Evolutionary conservation across 106 monocot species (phyloP).

Genomic region (Dactylorhiza incarnata): DNA sequence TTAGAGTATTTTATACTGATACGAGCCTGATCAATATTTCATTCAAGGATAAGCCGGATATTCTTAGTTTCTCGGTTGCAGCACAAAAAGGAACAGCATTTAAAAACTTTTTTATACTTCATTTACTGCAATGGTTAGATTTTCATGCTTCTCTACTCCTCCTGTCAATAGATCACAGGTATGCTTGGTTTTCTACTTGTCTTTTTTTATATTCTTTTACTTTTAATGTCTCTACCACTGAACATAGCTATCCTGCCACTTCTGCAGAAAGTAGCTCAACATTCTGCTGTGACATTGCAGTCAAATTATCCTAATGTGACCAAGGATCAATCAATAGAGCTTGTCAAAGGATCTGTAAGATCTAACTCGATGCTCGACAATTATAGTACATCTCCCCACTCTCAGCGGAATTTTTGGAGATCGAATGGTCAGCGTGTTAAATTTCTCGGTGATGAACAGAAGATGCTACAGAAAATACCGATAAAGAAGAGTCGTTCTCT

Average conservation of each 20-base stretch:
- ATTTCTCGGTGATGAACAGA: constrained; percentile 9
- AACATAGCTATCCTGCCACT: constrained; percentile 6
- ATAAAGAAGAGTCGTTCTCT: constrained; percentile 56
- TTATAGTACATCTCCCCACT: constrained; percentile 24
- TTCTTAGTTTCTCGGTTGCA: not conserved
- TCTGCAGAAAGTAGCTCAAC: constrained; percentile 32
- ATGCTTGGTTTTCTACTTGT: constrained; percentile 4
- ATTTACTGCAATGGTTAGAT: constrained; percentile 32
- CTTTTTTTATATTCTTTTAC: not conserved
- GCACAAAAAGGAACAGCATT: not conserved
- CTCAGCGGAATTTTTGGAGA: constrained; percentile 33
- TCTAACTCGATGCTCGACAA: constrained; percentile 12
- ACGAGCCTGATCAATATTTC: constrained; percentile 1
- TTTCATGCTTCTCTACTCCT: constrained; percentile 46
- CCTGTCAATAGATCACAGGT: constrained; percentile 43
- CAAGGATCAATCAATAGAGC: constrained; percentile 20
- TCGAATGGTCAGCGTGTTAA: constrained; percentile 27
- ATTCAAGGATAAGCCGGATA: not conserved
- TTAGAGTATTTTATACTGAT: not conserved
- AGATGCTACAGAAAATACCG: not conserved
- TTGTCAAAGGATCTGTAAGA: constrained; percentile 8
- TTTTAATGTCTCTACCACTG: not conserved
- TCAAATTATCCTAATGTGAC: constrained; percentile 8
- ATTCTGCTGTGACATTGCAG: constrained; percentile 18
- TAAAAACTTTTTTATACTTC: not conserved